Evolutionary conservation across 2,329 filamentous ascomycete genomes (phyloP).

Genomic region (Penicillium sp.): DNA sequence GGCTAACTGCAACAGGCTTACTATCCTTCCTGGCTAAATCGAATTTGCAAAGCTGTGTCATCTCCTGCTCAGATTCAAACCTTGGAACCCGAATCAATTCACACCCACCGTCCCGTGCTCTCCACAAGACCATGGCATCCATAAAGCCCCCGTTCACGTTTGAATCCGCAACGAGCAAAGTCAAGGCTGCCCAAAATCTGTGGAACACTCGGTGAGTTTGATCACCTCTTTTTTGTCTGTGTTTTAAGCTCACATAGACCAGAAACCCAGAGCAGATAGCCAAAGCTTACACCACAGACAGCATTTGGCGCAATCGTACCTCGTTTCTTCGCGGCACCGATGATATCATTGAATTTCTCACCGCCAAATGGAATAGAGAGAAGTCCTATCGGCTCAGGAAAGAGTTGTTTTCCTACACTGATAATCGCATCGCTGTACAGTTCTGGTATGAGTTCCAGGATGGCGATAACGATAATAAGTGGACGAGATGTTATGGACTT

Average conservation of each 20-base stretch:
- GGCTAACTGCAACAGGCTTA: neutral
- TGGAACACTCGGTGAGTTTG: slow-evolving; percentile 1
- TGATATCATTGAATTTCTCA: neutral
- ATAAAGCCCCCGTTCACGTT: neutral
- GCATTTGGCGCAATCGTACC: neutral
- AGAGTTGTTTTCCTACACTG: neutral
- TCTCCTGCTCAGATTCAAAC: neutral
- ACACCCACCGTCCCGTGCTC: neutral
- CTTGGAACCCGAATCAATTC: neutral
- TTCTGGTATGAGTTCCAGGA: slow-evolving; percentile 1
- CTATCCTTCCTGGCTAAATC: neutral
- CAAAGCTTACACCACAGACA: neutral
- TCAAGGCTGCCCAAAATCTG: neutral
- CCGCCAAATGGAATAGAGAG: neutral
- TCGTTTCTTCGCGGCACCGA: neutral
- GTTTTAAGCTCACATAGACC: neutral
- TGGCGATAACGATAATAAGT: neutral
- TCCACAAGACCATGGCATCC: neutral
- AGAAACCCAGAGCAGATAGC: neutral
- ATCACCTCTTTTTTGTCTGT: neutral
- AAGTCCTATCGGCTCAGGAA: neutral
- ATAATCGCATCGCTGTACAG: neutral
- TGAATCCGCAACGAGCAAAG: neutral
- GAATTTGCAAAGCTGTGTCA: neutral
- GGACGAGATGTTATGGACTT: neutral